Conservation (phyloP, 2,329 filamentous ascomycete genomes). For the Rhytidhysteron rufulum region DNA sequence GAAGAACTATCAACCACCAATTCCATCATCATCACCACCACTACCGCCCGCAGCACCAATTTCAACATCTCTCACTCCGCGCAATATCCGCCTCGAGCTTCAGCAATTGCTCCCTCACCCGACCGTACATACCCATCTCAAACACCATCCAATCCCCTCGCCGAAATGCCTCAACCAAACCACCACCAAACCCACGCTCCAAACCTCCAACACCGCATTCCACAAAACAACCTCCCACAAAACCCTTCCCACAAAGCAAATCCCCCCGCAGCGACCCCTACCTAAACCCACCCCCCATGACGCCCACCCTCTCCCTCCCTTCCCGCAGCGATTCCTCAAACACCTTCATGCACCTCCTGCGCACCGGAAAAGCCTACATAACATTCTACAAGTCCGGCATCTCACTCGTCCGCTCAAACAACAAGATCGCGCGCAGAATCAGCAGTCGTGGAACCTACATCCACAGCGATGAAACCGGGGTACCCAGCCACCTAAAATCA, state of each 20-base stretch:
- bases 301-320: conserved; percentile 65
- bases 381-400: conserved; percentile 86
- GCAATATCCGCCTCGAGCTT: conserved; percentile 1
- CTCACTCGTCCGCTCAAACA: conserved; percentile 68
- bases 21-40: conserved; percentile 7
- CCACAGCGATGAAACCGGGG: not conserved
- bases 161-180: conserved; percentile 5
- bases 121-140: conserved; percentile 3
- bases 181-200: conserved; percentile 1
- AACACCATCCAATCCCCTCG: conserved; percentile 1
- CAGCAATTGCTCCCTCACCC: conserved; percentile 6
- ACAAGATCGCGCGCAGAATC: conserved; percentile 41
- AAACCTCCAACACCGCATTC: conserved; percentile 6
- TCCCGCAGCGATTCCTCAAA: conserved; percentile 45
- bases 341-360: conserved; percentile 53
- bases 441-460: conserved; percentile 38
- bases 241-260: conserved; percentile 66
- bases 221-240: conserved; percentile 58
- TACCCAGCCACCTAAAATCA: not conserved
- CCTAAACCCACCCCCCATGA: conserved; percentile 70
- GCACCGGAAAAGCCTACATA: conserved; percentile 70
- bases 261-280: conserved; percentile 54
- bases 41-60: conserved; percentile 1
- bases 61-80: not conserved
- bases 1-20: conserved; percentile 1